These are phyloP conservation scores for Rhododendron mucronatum DNA, from an alignment of 148 eudicot species.

Conservation along the genomic window DNA sequence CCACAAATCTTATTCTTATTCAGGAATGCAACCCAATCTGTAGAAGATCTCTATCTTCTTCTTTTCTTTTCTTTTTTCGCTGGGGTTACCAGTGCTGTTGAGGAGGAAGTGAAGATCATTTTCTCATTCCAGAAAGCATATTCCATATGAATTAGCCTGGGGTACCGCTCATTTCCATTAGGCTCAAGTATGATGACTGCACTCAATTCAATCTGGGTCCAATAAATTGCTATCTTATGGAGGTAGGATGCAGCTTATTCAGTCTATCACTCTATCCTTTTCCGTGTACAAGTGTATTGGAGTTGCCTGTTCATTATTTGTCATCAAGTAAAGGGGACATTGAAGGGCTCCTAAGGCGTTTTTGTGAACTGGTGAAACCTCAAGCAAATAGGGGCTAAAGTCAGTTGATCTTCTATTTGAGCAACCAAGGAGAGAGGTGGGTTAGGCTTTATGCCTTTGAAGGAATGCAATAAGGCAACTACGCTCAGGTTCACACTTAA, in stretches of 20 bases:
- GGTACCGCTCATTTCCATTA: neutral
- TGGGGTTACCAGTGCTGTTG: neutral
- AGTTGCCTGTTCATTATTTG: neutral
- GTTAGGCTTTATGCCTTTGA: neutral
- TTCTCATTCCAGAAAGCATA: neutral
- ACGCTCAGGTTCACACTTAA: neutral
- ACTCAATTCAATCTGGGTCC: neutral
- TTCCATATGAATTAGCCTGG: neutral
- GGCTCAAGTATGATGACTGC: neutral
- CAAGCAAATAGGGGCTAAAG: neutral
- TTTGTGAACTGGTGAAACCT: neutral
- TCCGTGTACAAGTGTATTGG: neutral
- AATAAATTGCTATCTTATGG: neutral
- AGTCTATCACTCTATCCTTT: neutral
- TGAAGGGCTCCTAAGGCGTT: neutral
- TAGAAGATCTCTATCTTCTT: neutral
- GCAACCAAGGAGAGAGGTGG: neutral
- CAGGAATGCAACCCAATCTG: neutral
- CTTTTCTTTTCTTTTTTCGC: neutral
- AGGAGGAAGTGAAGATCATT: neutral
- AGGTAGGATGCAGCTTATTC: neutral
- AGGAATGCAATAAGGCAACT: neutral
- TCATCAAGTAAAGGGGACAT: neutral
- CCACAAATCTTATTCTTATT: neutral
- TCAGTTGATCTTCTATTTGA: neutral